Conservation (phyloP, 139 green algal species). For the Tetradesmus obliquus region DNA sequence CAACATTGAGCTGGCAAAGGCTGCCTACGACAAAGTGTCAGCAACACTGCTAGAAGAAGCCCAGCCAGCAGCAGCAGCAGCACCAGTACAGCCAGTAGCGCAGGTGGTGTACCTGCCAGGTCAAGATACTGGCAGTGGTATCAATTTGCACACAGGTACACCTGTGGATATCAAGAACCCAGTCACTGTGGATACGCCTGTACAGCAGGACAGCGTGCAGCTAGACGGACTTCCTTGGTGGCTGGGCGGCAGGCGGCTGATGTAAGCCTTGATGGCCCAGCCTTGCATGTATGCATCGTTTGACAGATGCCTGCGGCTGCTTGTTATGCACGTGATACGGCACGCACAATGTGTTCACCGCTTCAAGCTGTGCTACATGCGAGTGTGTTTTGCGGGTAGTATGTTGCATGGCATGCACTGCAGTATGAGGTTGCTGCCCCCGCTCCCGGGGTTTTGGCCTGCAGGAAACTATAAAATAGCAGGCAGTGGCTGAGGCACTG, state of each 20-base stretch:
- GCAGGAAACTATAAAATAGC: too few species aligned
- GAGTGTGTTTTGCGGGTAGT: too few species aligned
- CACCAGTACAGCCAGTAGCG: neutral
- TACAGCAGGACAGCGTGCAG: constrained; percentile 10
- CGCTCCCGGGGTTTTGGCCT: too few species aligned
- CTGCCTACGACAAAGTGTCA: neutral
- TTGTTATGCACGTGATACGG: too few species aligned
- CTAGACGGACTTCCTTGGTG: neutral
- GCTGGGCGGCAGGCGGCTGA: neutral
- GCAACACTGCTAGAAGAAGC: neutral
- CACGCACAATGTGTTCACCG: too few species aligned
- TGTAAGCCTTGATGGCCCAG: neutral
- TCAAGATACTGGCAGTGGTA: neutral
- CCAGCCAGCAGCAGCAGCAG: neutral
- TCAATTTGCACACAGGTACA: neutral
- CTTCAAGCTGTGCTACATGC: too few species aligned
- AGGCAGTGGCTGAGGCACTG: too few species aligned
- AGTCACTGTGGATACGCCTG: constrained; percentile 15
- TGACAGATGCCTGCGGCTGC: too few species aligned
- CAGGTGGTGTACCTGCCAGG: constrained; percentile 7
- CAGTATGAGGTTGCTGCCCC: too few species aligned
- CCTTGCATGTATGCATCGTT: too few species aligned
- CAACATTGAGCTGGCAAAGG: neutral
- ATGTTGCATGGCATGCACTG: too few species aligned
- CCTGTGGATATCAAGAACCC: neutral